Evolutionary conservation across 2,329 filamentous ascomycete species (phyloP), one percentile per base, ranked within the genome.

Genomic region (Ophiostoma pallidulum): DNA sequence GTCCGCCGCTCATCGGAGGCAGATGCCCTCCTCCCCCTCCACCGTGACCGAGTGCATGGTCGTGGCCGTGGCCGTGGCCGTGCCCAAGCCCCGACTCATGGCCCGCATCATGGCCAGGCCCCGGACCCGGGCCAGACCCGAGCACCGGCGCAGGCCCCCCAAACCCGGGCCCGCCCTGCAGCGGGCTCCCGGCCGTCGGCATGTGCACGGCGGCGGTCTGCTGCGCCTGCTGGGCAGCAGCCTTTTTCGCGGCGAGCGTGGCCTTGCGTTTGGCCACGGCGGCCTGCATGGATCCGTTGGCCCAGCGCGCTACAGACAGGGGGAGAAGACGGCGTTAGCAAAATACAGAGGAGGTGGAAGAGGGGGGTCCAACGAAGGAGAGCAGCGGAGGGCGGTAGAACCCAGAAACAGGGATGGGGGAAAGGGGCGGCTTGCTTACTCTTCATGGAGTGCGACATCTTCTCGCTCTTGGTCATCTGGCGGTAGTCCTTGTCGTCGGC

Each of bases 371-470:
- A 42, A 35, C 12, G 33, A 35, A 20, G 13, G 22, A 29, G 16
- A 36, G 39, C 3, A 10, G n/a, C 13, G 10, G 33, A 35, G 28
- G 39, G 29, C 48, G 18, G 37, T 20, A 20, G 2, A 16, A 36
- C 19, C 26, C 19, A 41, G 20, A 18, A 28, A 9, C 16, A 26
- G 33, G 41, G 20, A 19, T 2, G 26, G 18, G 12, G 22, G 9
- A 13, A 22, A 14, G n/a, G n/a, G n/a, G n/a, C n/a, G n/a, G n/a
- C n/a, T n/a, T n/a, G 62, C 71, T 64, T 66, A 79, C 77, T 74
- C 66, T 78, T 78, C 77, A 80, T 80, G 3, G 75, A 79, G 16
- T 70, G 71, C n/a, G 73, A 77, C 76, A 80, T 80, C 67, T 80
- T 80, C 63, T 80, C 76, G 26, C 74, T 78, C 64, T 80, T 80